These are phyloP conservation scores for Pilasporangium apinafurcum DNA, from an alignment of 352 stramenopile species.

Conservation along the genomic window DNA sequence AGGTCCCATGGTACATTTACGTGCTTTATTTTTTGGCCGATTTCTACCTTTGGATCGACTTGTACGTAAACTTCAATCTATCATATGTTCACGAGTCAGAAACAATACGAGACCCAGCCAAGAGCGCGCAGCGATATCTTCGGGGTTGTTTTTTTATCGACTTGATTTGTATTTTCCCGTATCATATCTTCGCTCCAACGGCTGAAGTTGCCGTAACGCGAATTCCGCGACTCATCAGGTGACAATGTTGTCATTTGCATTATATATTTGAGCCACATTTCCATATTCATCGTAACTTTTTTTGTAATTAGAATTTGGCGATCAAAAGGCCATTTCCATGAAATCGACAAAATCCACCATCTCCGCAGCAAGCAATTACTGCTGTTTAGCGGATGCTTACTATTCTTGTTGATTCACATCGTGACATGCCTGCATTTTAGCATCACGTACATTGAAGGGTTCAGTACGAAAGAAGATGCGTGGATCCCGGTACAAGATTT, in stretches of 20 bases:
- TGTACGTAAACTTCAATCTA: conserved; percentile 56
- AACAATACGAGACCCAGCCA: conserved; percentile 37
- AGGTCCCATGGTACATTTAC: conserved; percentile 19
- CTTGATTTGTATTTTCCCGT: conserved; percentile 37
- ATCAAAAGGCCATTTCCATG: conserved; percentile 15
- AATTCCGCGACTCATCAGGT: conserved; percentile 34
- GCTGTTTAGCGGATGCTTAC: conserved; percentile 25
- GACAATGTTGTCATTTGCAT: neutral
- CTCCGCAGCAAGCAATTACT: conserved; percentile 37
- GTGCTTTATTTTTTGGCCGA: conserved; percentile 22
- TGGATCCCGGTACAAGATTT: conserved; percentile 21
- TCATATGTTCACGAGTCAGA: conserved; percentile 44
- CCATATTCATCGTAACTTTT: neutral
- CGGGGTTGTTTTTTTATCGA: conserved; percentile 27
- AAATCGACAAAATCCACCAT: conserved; percentile 34
- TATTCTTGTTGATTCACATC: conserved; percentile 51
- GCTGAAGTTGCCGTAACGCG: conserved; percentile 22
- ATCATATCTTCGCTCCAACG: conserved; percentile 15
- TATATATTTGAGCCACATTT: neutral
- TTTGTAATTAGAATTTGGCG: conserved; percentile 12
- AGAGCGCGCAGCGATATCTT: conserved; percentile 35
- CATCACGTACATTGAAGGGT: conserved; percentile 25
- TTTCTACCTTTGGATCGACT: conserved; percentile 21
- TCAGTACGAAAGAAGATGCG: conserved; percentile 9
- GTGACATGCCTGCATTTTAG: conserved; percentile 22